Evolutionary conservation across 768 basidiomycete species (phyloP).

Genomic region (Hygrophorus pudorinus): DNA sequence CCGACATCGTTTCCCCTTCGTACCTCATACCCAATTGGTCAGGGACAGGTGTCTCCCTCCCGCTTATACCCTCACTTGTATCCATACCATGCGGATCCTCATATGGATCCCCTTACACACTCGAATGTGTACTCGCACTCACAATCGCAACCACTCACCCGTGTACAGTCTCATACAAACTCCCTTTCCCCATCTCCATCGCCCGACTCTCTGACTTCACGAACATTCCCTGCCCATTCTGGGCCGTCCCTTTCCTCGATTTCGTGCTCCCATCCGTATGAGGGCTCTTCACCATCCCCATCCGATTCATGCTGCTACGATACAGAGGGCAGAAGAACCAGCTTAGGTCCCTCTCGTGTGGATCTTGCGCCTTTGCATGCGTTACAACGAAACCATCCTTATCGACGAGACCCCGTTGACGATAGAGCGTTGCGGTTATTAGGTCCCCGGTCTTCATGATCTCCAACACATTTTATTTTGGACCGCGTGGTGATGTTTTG

Average conservation of each 20-base stretch:
- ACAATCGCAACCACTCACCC: constrained; percentile 7
- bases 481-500: not conserved
- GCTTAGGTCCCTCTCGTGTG: constrained; percentile 17
- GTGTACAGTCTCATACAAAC: not conserved
- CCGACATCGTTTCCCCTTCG: not conserved
- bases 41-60: not conserved
- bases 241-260: not conserved
- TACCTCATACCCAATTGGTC: constrained; percentile 2
- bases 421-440: constrained; percentile 50
- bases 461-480: not conserved
- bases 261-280: not conserved
- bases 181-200: not conserved
- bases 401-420: constrained; percentile 51
- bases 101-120: not conserved
- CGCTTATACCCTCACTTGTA: not conserved
- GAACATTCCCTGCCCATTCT: not conserved
- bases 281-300: not conserved
- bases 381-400: constrained; percentile 44
- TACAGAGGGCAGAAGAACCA: constrained; percentile 12
- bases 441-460: constrained; percentile 15
- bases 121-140: not conserved
- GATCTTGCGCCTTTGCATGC: constrained; percentile 51
- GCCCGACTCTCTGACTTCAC: not conserved
- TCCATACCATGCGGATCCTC: not conserved
- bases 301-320: constrained; percentile 6